Percentiles rank a stretch among this genome's conserved stretches.
Conservation (phyloP, 1,284 basidiomycete species). For the Ganoderma boninense region DNA sequence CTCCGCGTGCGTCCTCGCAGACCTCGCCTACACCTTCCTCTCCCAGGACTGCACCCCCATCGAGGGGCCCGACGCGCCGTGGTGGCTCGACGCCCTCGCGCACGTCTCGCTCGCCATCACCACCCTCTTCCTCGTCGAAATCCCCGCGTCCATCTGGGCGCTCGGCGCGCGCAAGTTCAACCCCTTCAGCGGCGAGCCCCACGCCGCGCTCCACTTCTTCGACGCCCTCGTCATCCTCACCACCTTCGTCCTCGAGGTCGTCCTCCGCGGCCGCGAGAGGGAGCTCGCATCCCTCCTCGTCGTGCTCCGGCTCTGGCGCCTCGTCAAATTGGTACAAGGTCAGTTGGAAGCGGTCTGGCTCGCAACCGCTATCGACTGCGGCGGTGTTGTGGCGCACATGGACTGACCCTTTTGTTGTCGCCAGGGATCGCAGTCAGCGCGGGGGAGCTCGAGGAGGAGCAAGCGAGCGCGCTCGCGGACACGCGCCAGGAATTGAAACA, state of each 20-base stretch:
- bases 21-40: conserved; percentile 74
- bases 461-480: conserved; percentile 54
- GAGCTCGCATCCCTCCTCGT: conserved; percentile 77
- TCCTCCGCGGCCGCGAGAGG: conserved; percentile 69
- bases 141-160: conserved; percentile 72
- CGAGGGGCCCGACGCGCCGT: conserved; percentile 52
- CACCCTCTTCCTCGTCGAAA: conserved; percentile 77
- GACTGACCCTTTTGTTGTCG: not conserved
- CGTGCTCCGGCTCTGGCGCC: conserved; percentile 78
- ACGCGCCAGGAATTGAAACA: conserved; percentile 56
- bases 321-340: conserved; percentile 84
- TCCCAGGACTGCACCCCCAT: conserved; percentile 56
- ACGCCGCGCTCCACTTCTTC: conserved; percentile 72
- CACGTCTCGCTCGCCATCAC: conserved; percentile 74
- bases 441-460: conserved; percentile 70
- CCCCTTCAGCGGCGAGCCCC: conserved; percentile 59
- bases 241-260: conserved; percentile 77
- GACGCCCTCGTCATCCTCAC: conserved; percentile 75
- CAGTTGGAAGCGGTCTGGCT: not conserved
- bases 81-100: conserved; percentile 69
- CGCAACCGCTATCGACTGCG: no score
- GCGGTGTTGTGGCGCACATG: not conserved
- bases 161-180: conserved; percentile 66
- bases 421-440: conserved; percentile 78
- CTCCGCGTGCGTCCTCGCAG: conserved; percentile 69